Percentiles rank a stretch among this genome's conserved stretches.
Evolutionary conservation across 2,329 filamentous ascomycete species (phyloP).

Genomic region (Cladophialophora exuberans): DNA sequence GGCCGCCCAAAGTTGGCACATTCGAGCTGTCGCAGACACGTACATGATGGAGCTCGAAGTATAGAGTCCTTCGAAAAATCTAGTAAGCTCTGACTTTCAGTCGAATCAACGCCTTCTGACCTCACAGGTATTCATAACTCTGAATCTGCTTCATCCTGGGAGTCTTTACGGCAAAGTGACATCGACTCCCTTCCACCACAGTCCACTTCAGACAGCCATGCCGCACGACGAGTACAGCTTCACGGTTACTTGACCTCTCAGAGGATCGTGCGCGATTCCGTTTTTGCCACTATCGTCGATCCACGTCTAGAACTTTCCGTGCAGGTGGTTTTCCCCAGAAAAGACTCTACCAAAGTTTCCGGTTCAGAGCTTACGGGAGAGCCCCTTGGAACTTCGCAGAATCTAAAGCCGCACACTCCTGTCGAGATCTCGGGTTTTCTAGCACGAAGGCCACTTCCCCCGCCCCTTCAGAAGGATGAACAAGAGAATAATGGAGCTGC

Average conservation of each 20-base stretch:
- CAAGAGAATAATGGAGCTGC: neutral
- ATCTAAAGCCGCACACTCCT: slow-evolving; percentile 25
- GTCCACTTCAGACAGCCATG: neutral
- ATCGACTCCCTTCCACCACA: neutral
- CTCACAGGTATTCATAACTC: neutral
- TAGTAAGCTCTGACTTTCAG: no score
- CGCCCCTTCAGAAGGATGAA: neutral
- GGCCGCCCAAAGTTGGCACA: no score
- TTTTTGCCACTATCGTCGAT: slow-evolving; percentile 29
- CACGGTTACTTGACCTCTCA: slow-evolving; percentile 32
- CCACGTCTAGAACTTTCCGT: slow-evolving; percentile 22
- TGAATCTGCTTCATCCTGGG: slow-evolving; percentile 10
- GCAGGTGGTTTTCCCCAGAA: slow-evolving; percentile 31
- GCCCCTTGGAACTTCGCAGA: no score
- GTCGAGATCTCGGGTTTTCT: slow-evolving; percentile 22
- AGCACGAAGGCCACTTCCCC: slow-evolving; percentile 9
- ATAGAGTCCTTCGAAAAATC: no score
- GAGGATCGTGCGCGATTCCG: slow-evolving; percentile 25
- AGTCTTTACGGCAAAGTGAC: slow-evolving; percentile 14
- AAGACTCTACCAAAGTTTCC: no score
- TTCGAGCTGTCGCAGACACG: no score
- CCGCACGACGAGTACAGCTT: slow-evolving; percentile 11
- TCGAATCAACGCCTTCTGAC: no score
- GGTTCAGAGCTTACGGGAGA: neutral
- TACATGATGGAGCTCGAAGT: no score